Base-by-base conservation (phyloP, 495 filamentous ascomycete species). In the Aspergillus baeticus region DNA sequence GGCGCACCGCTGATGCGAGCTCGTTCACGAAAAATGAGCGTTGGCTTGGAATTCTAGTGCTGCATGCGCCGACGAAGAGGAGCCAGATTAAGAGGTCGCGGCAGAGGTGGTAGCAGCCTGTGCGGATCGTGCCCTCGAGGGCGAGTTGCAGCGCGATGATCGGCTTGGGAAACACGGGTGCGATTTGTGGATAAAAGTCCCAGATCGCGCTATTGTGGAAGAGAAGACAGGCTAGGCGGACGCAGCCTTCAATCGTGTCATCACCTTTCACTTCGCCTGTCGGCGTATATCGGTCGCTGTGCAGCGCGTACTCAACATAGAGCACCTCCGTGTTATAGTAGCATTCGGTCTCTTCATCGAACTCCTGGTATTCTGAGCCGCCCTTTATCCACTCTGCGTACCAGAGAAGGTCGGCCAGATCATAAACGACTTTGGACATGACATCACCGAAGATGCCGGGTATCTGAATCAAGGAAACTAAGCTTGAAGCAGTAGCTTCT, bases 261-360 rank as follows among this genome's bases (percentile, higher is more conserved):
- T 78, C 76, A 10, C 83, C 84, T 49, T 80, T 82, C 10, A 83
- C 76, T 14, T 81, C 82, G 38, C 84, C 84, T 48, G 83, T 84
- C 31, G 83, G 70, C 0, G 81, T 85, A 61, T 85, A 88, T 10
- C 76, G 74, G 53, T 77, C 76, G 42, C 48, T 54, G 53, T 75
- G 69, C 2, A 78, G 70, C 7, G 67, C 60, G 52, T 78, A 76
- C 55, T 78, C 76, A 29, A 75, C 67, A 45, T 69, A 71, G 11
- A 76, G 63, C 7, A 76, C 74, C 59, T 78, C 76, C 21, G 69
- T 73, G 51, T 78, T 78, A 61, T 73, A 78, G 60, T 77, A 78
- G 48, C 70, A 66, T 54, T 78, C 74, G 1, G 67, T 71, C 44
- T 76, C 69, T 15, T 73, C 72, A 45, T 68, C 65, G 57, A 75